Evolutionary conservation across 2,329 filamentous ascomycete genomes (phyloP), one percentile per base, ranked within the genome.

Genomic region (Penicillium sp.): DNA sequence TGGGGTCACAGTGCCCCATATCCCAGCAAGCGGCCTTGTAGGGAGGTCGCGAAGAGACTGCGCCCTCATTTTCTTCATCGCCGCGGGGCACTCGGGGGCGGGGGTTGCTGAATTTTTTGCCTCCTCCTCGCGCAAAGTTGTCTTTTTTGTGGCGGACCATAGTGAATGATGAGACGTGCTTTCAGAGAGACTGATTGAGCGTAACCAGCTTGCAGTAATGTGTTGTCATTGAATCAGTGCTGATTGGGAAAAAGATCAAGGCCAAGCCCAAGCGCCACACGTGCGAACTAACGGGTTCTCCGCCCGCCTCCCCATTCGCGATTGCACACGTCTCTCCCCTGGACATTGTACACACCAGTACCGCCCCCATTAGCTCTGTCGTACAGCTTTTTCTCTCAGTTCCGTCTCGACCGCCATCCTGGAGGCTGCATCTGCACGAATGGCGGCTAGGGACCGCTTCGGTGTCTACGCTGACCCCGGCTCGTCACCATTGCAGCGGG

Each of bases 121-220:
- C 86, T 65, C 88, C 86, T 67, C 87, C 81, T 60, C 79, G 79
- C 46, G 80, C 77, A 66, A 84, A 82, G 61, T 80, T 80, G 72
- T 96, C 91, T 73, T 97, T 97, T 75, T 96, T 97, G 74, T 96
- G 92, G 53, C 92, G 89, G 46, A 96, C 90, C 91, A 95, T 96
- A 38, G 31, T 34, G 25, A 3, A 11, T 2, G 5, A 22, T 34
- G 18, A 14, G 9, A 18, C 13, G 3, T 7, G 41, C 12, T 27
- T n/a, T 0, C 2, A 22, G 25, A 13, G 7, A 30, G 13, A 13
- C 29, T 16, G 28, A 22, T 3, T 27, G 22, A 38, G 6, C 30
- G 19, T 25, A 16, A n/a, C 4, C 13, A 13, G 11, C 11, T 35
- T 35, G 22, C 11, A 30, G 42, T 22, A 22, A 22, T 25, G 38